Conservation (phyloP, 306 rosid species). For the Argentina anserina region DNA sequence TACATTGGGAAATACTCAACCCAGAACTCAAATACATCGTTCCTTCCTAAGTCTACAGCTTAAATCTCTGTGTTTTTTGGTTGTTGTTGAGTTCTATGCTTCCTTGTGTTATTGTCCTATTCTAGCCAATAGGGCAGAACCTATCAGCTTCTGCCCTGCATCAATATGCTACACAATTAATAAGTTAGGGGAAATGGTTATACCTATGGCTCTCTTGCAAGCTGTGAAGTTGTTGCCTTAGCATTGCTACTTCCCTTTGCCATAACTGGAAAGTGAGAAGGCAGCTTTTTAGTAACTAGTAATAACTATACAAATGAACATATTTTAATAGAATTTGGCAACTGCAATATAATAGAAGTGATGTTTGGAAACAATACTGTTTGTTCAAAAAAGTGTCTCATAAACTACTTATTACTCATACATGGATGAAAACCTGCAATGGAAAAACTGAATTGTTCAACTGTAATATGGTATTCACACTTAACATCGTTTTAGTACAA, state of each 20-base stretch:
- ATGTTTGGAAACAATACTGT: not conserved
- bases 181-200: slow-evolving; percentile 1
- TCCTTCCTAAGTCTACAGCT: too few relatives aligned
- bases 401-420: not conserved
- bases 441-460: not conserved
- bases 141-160: too few relatives aligned
- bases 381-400: not conserved
- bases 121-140: too few relatives aligned
- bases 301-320: slow-evolving; percentile 1
- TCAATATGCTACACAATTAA: not conserved
- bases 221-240: slow-evolving; percentile 76
- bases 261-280: slow-evolving; percentile 55
- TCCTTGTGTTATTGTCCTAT: too few relatives aligned
- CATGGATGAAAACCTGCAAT: not conserved
- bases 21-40: too few relatives aligned
- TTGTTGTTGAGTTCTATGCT: too few relatives aligned
- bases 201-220: slow-evolving; percentile 87
- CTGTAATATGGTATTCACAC: not conserved
- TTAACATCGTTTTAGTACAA: not conserved
- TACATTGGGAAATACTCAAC: too few relatives aligned
- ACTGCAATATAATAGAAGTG: not conserved
- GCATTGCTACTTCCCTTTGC: slow-evolving; percentile 81
- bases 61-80: too few relatives aligned
- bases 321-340: not conserved
- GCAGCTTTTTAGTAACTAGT: slow-evolving; percentile 10